A percentile compares a stretch with the other conserved stretches of the same genome.
Conservation (phyloP, 805 yeast species). For the Yamadazyma takamatsuzukensis region DNA sequence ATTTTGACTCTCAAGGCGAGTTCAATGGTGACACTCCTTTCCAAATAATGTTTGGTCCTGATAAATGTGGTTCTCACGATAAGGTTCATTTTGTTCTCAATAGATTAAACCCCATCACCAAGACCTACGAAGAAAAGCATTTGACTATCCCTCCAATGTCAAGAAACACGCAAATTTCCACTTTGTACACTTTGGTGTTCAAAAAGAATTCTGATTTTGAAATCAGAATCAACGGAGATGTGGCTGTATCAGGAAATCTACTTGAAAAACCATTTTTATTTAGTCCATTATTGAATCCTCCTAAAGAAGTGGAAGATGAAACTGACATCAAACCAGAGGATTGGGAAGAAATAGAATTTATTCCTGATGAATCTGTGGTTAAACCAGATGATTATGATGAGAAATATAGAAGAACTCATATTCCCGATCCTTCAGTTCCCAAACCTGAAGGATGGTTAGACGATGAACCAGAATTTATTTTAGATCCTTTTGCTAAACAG, state of each 20-base stretch:
- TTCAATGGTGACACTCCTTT: slow-evolving; percentile 69
- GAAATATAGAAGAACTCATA: slow-evolving; percentile 50
- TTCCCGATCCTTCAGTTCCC: slow-evolving; percentile 61
- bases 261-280: slow-evolving; percentile 49
- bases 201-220: slow-evolving; percentile 66
- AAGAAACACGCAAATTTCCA: slow-evolving; percentile 50
- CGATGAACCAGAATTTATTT: slow-evolving; percentile 49
- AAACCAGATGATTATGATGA: slow-evolving; percentile 90
- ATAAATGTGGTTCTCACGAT: slow-evolving; percentile 78
- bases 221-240: slow-evolving; percentile 78
- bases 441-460: slow-evolving; percentile 85
- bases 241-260: slow-evolving; percentile 66
- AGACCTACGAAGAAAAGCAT: slow-evolving; percentile 65
- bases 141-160: slow-evolving; percentile 66
- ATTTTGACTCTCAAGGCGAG: slow-evolving; percentile 27
- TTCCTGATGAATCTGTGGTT: slow-evolving; percentile 56
- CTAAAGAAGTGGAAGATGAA: slow-evolving; percentile 55
- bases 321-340: slow-evolving; percentile 65
- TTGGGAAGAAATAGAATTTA: slow-evolving; percentile 71
- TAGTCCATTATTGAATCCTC: slow-evolving; percentile 65
- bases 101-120: slow-evolving; percentile 52
- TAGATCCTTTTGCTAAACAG: slow-evolving; percentile 61
- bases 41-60: slow-evolving; percentile 94
- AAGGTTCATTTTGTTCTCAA: slow-evolving; percentile 74
- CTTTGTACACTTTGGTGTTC: slow-evolving; percentile 75